Conservation (phyloP, 345 rosid genomes). For the Heritiera littoralis region DNA sequence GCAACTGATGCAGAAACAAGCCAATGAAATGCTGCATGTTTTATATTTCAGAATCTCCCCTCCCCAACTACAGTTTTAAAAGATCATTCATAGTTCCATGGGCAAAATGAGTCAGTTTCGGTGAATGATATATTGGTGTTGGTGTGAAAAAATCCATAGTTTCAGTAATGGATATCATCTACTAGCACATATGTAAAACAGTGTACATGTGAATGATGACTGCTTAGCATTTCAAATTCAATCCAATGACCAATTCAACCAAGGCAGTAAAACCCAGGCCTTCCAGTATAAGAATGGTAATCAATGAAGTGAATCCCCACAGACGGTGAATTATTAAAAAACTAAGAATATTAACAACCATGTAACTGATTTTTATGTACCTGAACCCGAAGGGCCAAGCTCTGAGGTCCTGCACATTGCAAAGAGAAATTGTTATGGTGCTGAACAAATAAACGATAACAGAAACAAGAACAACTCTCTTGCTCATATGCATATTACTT, state of each 20-base stretch:
- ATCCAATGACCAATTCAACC: background rate
- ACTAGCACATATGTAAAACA: background rate
- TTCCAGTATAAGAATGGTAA: background rate
- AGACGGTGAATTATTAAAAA: background rate
- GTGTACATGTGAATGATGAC: background rate
- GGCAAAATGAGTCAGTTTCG: background rate
- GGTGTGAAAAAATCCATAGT: background rate
- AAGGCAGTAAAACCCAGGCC: background rate
- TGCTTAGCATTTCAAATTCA: background rate
- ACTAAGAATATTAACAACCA: background rate
- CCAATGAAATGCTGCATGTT: background rate
- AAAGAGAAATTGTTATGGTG: conserved; percentile 14
- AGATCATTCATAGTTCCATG: background rate
- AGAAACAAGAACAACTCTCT: background rate
- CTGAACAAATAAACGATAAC: background rate
- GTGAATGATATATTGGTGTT: background rate
- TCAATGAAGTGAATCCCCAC: background rate
- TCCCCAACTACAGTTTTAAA: background rate
- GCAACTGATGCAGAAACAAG: background rate
- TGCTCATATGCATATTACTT: background rate
- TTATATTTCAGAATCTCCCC: background rate
- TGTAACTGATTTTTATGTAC: conserved; percentile 34
- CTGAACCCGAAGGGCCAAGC: conserved; percentile 45
- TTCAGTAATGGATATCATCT: background rate
- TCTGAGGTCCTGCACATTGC: conserved; percentile 55